Base-by-base conservation (phyloP, 73 alveolate genomes). In the Breviolum minutum region DNA sequence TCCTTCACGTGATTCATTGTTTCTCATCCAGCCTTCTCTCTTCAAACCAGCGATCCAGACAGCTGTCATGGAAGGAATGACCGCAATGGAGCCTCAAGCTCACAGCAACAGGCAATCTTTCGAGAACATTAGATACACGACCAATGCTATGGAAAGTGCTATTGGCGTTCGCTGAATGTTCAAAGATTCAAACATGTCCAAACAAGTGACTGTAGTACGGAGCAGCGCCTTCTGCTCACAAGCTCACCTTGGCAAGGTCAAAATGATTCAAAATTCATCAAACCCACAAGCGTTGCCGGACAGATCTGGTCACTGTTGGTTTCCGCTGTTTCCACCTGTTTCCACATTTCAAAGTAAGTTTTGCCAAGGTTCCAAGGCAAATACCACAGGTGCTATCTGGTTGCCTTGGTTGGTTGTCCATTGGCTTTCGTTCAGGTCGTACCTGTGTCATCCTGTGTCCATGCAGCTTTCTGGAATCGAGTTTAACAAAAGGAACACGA, bases 11-110 rank as follows among this genome's bases (percentile, higher is more conserved):
- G 81, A 12, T 12, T 71, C 81, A 71, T 20, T 48, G 5, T 0
- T 40, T 40, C 54, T 40, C 54, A 40, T 40, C 54, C 54, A 40
- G 89, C 90, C 98, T 73, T 19, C 98, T 54, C 48, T 93, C 98
- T n/a, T 93, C 92, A 27, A 93, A 93, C 98, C 98, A 93, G 70
- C 98, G 98, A 13, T 73, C 88, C 61, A 93, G 27, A 68, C 98
- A 93, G 82, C 76, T 63, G 26, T 93, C 92, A n/a, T 93, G 98
- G 86, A 93, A 93, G 81, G 69, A 60, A 13, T 93, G 98, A 68
- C 98, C 98, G n/a, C 98, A 90, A 60, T 68, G 70, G 9, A 90
- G 87, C 96, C 96, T 90, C 86, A 74, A 20, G 26, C 14, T 83
- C 32, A 60, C 29, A n/a, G n/a, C n/a, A n/a, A n/a, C n/a, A 71